Percentiles rank a stretch among this genome's conserved stretches.
Evolutionary conservation across 2,329 filamentous ascomycete species (phyloP).

Genomic region (Ilyonectria robusta): DNA sequence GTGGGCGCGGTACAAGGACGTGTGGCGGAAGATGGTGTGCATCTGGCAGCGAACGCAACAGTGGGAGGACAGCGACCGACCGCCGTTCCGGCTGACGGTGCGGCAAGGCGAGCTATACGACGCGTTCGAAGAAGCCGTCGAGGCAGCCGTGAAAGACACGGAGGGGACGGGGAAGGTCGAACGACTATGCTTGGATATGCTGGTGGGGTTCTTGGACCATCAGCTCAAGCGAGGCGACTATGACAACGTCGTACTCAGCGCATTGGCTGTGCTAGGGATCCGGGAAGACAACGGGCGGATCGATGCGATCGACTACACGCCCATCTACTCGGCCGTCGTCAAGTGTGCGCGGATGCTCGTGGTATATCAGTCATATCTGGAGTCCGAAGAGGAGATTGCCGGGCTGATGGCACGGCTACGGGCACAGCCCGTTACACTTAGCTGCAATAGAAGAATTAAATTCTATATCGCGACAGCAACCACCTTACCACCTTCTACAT

Average conservation of each 20-base stretch:
- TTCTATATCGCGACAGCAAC: neutral
- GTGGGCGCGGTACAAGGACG: too few species aligned
- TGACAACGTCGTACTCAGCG: neutral
- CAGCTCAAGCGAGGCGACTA: neutral
- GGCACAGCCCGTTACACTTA: neutral
- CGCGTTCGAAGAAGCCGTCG: too few species aligned
- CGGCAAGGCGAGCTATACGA: too few species aligned
- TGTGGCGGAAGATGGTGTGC: too few species aligned
- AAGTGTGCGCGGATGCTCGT: neutral
- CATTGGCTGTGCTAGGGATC: neutral
- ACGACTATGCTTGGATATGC: too few species aligned
- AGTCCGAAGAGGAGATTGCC: neutral
- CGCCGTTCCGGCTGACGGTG: too few species aligned
- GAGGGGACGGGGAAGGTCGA: too few species aligned
- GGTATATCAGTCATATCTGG: neutral
- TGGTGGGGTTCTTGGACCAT: neutral
- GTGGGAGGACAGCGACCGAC: too few species aligned
- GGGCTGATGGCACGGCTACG: too few species aligned
- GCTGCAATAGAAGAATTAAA: constrained; percentile 1
- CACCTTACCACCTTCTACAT: constrained; percentile 1
- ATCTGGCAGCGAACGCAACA: too few species aligned
- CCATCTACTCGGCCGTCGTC: neutral
- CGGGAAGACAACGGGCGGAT: neutral
- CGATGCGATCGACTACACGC: neutral
- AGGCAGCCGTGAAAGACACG: too few species aligned